Conservation (phyloP, 1,284 basidiomycete species). For the Cutaneotrichosporon mucoides region DNA sequence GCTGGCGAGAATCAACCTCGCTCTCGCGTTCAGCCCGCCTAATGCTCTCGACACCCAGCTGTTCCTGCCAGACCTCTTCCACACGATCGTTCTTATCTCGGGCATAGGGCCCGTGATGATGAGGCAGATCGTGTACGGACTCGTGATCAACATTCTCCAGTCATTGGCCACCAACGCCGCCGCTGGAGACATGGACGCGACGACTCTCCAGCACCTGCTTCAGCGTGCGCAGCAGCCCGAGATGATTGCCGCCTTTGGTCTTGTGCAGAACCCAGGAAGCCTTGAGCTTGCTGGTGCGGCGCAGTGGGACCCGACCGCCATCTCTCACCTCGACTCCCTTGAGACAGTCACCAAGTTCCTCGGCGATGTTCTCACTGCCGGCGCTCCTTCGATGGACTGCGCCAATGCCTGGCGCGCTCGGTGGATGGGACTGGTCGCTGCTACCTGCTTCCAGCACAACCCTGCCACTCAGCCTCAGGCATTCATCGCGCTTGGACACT, state of each 20-base stretch:
- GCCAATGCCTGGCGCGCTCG: slow-evolving; percentile 88
- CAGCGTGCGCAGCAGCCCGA: slow-evolving; percentile 59
- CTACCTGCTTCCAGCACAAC: slow-evolving; percentile 88
- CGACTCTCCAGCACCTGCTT: slow-evolving; percentile 53
- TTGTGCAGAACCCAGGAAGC: slow-evolving; percentile 44
- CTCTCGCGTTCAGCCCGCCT: slow-evolving; percentile 65
- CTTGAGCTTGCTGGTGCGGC: slow-evolving; percentile 19
- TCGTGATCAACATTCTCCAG: slow-evolving; percentile 74
- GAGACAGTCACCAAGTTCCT: slow-evolving; percentile 66
- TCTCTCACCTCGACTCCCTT: slow-evolving; percentile 60
- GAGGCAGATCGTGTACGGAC: slow-evolving; percentile 73
- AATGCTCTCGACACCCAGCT: slow-evolving; percentile 65
- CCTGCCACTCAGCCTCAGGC: slow-evolving; percentile 84
- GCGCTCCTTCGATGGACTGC: slow-evolving; percentile 62
- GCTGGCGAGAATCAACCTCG: slow-evolving; percentile 65
- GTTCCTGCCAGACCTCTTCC: slow-evolving; percentile 74
- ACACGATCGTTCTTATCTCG: slow-evolving; percentile 69
- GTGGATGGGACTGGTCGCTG: slow-evolving; percentile 88
- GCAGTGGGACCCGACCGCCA: slow-evolving; percentile 55
- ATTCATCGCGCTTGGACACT: slow-evolving; percentile 75
- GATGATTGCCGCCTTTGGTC: slow-evolving; percentile 68
- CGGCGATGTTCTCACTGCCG: slow-evolving; percentile 61
- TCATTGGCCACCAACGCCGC: slow-evolving; percentile 51
- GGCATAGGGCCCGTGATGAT: slow-evolving; percentile 68
- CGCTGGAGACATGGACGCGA: slow-evolving; percentile 36